Percentiles rank a stretch among this genome's conserved stretches.
Evolutionary conservation across 108 stramenopile species (phyloP).

Genomic region (Nitzschia sp.): DNA sequence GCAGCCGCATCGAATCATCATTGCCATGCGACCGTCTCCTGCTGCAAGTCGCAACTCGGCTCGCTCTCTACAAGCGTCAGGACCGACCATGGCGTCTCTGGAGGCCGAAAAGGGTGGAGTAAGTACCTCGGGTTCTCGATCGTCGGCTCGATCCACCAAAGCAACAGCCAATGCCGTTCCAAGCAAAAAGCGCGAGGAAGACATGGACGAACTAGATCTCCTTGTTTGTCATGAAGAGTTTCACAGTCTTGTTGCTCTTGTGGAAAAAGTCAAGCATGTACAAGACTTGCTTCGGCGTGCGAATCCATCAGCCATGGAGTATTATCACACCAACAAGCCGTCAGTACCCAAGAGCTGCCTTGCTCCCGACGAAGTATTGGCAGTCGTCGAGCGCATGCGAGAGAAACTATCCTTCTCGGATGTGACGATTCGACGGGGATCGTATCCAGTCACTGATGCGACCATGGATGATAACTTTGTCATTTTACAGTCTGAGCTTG

Average conservation of each 20-base stretch:
- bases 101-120: too few species aligned
- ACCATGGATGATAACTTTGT: conserved; percentile 26
- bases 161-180: too few species aligned
- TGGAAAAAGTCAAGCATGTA: conserved; percentile 10
- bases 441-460: conserved; percentile 28
- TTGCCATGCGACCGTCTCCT: too few species aligned
- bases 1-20: too few species aligned
- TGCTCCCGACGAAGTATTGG: conserved; percentile 5
- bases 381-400: conserved; percentile 5
- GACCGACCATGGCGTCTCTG: too few species aligned
- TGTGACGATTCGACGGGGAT: conserved; percentile 2
- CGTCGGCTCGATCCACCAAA: too few species aligned
- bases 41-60: too few species aligned
- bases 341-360: neutral
- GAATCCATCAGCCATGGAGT: neutral
- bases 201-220: conserved; percentile 20
- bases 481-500: conserved; percentile 22
- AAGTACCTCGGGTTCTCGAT: too few species aligned
- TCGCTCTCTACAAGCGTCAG: too few species aligned
- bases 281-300: neutral
- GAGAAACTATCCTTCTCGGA: neutral
- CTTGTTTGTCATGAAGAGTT: conserved; percentile 33
- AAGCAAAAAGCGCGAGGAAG: too few species aligned
- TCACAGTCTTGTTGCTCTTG: conserved; percentile 10
- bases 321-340: neutral